These are phyloP conservation scores for Rhodomyrtus tomentosa DNA, from an alignment of 345 rosid species.

Conservation along the genomic window DNA sequence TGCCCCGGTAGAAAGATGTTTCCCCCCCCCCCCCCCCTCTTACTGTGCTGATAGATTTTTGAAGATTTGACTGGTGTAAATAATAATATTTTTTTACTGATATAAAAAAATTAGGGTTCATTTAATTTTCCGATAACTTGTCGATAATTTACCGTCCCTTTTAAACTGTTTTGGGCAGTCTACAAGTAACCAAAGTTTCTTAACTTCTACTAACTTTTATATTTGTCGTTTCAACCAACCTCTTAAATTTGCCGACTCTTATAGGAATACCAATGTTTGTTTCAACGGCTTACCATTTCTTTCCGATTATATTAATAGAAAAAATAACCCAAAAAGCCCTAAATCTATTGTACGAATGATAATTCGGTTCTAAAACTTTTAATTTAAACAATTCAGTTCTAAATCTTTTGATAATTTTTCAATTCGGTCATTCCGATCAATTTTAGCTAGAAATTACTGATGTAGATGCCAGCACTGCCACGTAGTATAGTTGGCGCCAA, in stretches of 20 bases:
- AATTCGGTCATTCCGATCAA: too few relatives aligned
- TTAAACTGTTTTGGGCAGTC: background rate
- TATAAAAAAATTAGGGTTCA: background rate
- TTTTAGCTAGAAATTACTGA: too few relatives aligned
- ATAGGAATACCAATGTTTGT: background rate
- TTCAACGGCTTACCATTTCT: rapidly evolving
- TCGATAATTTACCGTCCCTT: background rate
- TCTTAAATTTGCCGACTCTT: background rate
- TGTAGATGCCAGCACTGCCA: too few relatives aligned
- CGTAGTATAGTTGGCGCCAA: too few relatives aligned
- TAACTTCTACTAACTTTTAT: background rate
- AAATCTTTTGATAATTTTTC: too few relatives aligned
- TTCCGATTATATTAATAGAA: background rate
- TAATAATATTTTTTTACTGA: too few relatives aligned
- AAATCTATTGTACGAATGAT: too few relatives aligned
- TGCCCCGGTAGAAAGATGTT: background rate
- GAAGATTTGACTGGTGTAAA: background rate
- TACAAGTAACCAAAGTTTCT: background rate
- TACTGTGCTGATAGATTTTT: background rate
- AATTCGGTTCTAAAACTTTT: too few relatives aligned
- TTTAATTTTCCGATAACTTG: rapidly evolving
- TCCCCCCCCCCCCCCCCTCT: too few relatives aligned
- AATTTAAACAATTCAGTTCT: too few relatives aligned
- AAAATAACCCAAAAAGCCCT: too few relatives aligned
- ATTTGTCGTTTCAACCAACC: background rate